phyloP scores from a whole-genome alignment of 2,329 filamentous ascomycete genomes.

The Neonectria neomacrospora region DNA sequence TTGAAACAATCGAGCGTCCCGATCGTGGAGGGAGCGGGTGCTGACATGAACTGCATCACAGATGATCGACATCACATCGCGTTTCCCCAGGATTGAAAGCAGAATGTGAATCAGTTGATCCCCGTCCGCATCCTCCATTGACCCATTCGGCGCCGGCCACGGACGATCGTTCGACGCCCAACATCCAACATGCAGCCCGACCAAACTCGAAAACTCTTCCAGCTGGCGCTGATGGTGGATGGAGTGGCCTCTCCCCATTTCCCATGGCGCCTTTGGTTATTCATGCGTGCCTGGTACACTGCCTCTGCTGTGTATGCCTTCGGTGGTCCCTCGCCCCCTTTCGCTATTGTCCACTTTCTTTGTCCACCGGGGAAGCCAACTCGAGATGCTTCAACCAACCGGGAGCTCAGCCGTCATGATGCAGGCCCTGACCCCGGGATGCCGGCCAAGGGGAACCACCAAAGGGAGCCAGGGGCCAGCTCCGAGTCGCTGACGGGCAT shows the following conservation, averaged over 20 bases:
- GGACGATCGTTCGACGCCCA: conserved; percentile 23
- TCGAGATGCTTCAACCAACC: conserved; percentile 35
- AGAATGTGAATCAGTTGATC: conserved; percentile 15
- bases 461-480: conserved; percentile 29
- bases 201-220: conserved; percentile 8
- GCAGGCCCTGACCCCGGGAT: conserved; percentile 35
- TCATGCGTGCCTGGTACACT: conserved; percentile 22
- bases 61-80: conserved; percentile 27
- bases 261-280: conserved; percentile 16
- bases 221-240: conserved; percentile 30
- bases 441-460: conserved; percentile 19
- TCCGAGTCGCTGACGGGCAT: conserved; percentile 39
- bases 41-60: conserved; percentile 21
- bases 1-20: conserved; percentile 26
- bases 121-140: conserved; percentile 8
- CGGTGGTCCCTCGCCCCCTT: conserved; percentile 5
- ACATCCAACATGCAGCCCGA: conserved; percentile 23
- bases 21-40: conserved; percentile 24
- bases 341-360: conserved; percentile 18
- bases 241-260: conserved; percentile 17
- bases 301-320: not conserved
- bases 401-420: conserved; percentile 32
- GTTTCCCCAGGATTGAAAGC: conserved; percentile 16
- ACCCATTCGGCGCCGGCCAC: not conserved
- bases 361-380: conserved; percentile 27